Evolutionary conservation across 169 alveolate species (phyloP), one percentile per base, ranked within the genome.

Genomic region (Eimeria zaria): DNA sequence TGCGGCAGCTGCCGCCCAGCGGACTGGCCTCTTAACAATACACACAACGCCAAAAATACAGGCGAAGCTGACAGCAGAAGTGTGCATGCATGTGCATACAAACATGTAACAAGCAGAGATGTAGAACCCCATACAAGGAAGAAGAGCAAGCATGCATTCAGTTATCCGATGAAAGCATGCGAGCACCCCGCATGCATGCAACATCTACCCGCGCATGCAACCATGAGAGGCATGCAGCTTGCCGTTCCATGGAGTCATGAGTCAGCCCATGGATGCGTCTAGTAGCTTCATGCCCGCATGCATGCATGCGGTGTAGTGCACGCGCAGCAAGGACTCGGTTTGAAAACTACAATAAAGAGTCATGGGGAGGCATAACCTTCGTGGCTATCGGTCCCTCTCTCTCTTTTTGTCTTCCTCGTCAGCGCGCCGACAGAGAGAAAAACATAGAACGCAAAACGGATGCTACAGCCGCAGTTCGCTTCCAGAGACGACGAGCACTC

Each of bases 321-420:
- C 48, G 69, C 11, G 67, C 12, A 27, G 69, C 89, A 6, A 74
- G 91, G 91, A 83, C 91, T 83, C 91, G 91, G 91, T 41, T 83
- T 83, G 91, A 83, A 83, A 83, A 83, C 91, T 83, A 83, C 91
- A 16, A 83, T 0, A 33, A 0, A 36, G 39, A 22, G 53, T 83
- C 91, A 83, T 55, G 20, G 91, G 91, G 91, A 55, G 39, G 74
- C 55, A n/a, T 1, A 18, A 46, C 69, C n/a, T 6, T 53, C 33
- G 33, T 58, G 39, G 74, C 91, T 14, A n/a, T 44, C 67, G 24
- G 22, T 87, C 83, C 94, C 94, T 87, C 83, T 87, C 94, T 73
- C 88, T 5, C 9, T 64, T 2, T 11, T 0, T 87, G 83, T 87
- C 94, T 87, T 87, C 94, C 81, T 87, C 94, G 94, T 87, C 94